Conservation (phyloP, 192 early-diverging fungal species). For the Thoreauomyces humboldtii region DNA sequence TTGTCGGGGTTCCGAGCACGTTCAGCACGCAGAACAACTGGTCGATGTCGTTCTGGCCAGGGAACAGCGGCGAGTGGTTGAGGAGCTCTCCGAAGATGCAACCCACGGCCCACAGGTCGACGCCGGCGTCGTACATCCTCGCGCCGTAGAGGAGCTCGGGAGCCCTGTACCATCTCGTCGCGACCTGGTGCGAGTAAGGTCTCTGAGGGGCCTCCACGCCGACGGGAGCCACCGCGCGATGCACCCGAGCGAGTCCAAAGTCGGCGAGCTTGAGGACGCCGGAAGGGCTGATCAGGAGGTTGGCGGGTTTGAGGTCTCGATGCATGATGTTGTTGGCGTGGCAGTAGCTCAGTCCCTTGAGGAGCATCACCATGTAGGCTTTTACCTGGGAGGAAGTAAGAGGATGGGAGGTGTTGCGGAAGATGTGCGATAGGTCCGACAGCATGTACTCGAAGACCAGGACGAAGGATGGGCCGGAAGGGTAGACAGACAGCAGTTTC, state of each 20-base stretch:
- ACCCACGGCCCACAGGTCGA: constrained; percentile 64
- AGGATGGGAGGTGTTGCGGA: constrained; percentile 38
- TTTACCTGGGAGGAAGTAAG: constrained; percentile 56
- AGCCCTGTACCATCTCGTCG: constrained; percentile 62
- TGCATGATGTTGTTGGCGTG: constrained; percentile 62
- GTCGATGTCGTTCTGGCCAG: constrained; percentile 62
- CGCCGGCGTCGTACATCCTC: constrained; percentile 56
- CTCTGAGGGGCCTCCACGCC: constrained; percentile 18
- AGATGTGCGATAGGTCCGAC: constrained; percentile 47
- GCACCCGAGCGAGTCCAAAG: constrained; percentile 59
- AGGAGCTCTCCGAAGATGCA: constrained; percentile 67
- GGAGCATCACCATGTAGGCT: constrained; percentile 58
- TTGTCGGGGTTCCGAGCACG: constrained; percentile 48
- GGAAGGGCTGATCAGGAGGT: constrained; percentile 52
- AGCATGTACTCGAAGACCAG: constrained; percentile 59
- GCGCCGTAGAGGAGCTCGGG: constrained; percentile 63
- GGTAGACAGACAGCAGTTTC: constrained; percentile 51
- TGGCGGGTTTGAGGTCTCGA: constrained; percentile 55
- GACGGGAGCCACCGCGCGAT: constrained; percentile 8
- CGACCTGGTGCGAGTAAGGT: constrained; percentile 58
- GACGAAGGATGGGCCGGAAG: constrained; percentile 45
- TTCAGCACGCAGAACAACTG: constrained; percentile 55
- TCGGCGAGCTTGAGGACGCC: constrained; percentile 60
- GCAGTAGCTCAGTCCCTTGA: constrained; percentile 58
- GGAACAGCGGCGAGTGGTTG: constrained; percentile 59